Base-by-base conservation (phyloP, 2,329 filamentous ascomycete species). In the Fusarium tuaranense region DNA sequence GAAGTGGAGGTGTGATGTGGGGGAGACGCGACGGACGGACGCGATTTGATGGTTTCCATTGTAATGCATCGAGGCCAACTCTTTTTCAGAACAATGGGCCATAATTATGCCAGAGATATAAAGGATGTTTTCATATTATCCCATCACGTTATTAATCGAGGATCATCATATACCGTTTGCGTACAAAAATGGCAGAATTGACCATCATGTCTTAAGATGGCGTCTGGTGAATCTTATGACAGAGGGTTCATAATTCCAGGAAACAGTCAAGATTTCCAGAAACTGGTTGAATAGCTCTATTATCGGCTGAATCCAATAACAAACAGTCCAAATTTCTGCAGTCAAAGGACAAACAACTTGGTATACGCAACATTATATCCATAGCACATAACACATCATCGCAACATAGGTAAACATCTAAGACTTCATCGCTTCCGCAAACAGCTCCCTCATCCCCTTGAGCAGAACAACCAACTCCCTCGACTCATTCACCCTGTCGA, bases 391-490 rank as follows among this genome's bases (percentile, higher is more conserved):
- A 55, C 18, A 67, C 36, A 58, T 70, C 51, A 66, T 63, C 6
- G 36, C 48, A 62, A 65, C 63, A 53, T 69, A 53, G 22, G 22
- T 22, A 4, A 58, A 64, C 38, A 44, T 7, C 51, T 85, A 89
- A 30, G 84, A 84, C 82, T 88, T 91, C 83, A 92, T 87, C 20
- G 89, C 88, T 81, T 92, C 91, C 0, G 91, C 90, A 84, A 97
- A 96, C 67, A 96, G 80, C 82, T 93, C 92, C 76, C 94, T 88
- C 93, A 97, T 97, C 4, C 92, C 93, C 85, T 96, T 97, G 68
- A 97, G 84, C 80, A 97, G 87, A 46, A 88, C 86, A 6, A 89
- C 90, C 79, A 97, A 81, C 81, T 95, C 93, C 77, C 93, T 88
- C 59, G 88, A 90, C 86, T 98, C 95, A 80, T 97, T 97, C 68